Percentiles rank a stretch among this genome's conserved stretches.
These are phyloP conservation scores for Elsinoe arachidis DNA, from an alignment of 2,329 filamentous ascomycete species.

Conservation along the genomic window DNA sequence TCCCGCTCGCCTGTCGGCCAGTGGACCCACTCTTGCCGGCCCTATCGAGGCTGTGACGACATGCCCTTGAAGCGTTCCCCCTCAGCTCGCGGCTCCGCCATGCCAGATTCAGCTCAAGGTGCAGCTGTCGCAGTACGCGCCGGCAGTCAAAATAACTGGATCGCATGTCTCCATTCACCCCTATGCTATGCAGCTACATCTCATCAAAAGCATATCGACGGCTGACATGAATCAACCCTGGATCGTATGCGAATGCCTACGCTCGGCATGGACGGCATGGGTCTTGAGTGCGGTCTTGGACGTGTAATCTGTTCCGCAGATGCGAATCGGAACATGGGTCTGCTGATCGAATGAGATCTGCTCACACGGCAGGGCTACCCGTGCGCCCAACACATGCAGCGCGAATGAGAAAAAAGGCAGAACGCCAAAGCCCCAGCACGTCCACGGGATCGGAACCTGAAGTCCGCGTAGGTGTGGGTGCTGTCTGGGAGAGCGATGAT, in stretches of 20 bases:
- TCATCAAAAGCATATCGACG: background rate
- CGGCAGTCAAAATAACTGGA: background rate
- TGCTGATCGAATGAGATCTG: conserved; percentile 10
- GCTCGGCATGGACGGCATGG: conserved; percentile 8
- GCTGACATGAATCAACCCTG: background rate
- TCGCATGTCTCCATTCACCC: background rate
- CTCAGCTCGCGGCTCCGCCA: conserved; percentile 6
- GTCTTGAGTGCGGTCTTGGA: background rate
- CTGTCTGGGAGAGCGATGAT: conserved; percentile 5
- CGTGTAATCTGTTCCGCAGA: conserved; percentile 2
- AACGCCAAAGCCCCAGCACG: background rate
- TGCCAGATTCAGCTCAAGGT: background rate
- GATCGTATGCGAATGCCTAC: background rate
- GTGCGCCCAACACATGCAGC: background rate
- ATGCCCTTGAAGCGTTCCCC: conserved; percentile 11
- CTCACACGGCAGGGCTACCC: background rate
- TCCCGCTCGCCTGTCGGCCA: background rate
- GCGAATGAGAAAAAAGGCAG: background rate
- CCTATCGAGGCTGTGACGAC: conserved; percentile 12
- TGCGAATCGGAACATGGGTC: background rate
- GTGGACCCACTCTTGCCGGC: conserved; percentile 3
- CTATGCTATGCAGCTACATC: background rate
- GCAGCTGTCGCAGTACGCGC: background rate
- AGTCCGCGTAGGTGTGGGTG: conserved; percentile 2
- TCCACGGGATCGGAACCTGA: background rate